Base-by-base conservation (phyloP, 2,329 filamentous ascomycete genomes). In the Pseudogymnoascus sp. region DNA sequence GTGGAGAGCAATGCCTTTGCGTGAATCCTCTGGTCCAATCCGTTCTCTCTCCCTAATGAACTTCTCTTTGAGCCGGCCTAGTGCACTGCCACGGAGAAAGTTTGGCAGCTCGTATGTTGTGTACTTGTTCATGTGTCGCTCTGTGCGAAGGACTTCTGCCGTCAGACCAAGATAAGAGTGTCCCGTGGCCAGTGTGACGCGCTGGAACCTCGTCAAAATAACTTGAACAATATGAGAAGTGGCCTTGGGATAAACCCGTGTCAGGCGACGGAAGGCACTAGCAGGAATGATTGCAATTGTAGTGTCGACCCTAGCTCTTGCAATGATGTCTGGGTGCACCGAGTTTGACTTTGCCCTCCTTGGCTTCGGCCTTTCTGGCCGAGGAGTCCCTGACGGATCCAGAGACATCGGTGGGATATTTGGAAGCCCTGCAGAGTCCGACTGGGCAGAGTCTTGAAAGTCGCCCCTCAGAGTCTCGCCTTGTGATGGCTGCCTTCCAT, bases 251-350 rank as follows among this genome's bases (percentile, higher is more conserved):
- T 98, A 99, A 24, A 97, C 88, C 71, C 91, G 87, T 60, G 96
- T 99, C 61, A 99, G 80, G 7, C 96, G 87, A 61, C 92, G 87
- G 70, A 99, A 99, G 3, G 95, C 96, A 72, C 92, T 96, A 0
- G 95, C 95, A 1, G 96, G 96, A 63, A 99, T 99, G 67, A 99
- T 96, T 5, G 95, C 95, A 75, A 99, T 97, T 0, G 96, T 99
- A 0, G 95, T 99, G 73, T 99, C 96, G 24, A 96, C 89, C 14
- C 92, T 96, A 5, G 95, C 95, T 67, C 95, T 85, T n/a, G 93
- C 95, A 67, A 99, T 91, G 66, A 99, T 95, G 72, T 99, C 95
- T 10, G 95, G 95, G 75, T 99, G 95, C 0, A 91, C 92, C 12
- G 95, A 98, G 67, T 88, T 89, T 10, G 85, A 84, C 33, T 78